phyloP scores from a whole-genome alignment of 371 early-diverging fungal genomes.

The Phascolomyces articulosus region DNA sequence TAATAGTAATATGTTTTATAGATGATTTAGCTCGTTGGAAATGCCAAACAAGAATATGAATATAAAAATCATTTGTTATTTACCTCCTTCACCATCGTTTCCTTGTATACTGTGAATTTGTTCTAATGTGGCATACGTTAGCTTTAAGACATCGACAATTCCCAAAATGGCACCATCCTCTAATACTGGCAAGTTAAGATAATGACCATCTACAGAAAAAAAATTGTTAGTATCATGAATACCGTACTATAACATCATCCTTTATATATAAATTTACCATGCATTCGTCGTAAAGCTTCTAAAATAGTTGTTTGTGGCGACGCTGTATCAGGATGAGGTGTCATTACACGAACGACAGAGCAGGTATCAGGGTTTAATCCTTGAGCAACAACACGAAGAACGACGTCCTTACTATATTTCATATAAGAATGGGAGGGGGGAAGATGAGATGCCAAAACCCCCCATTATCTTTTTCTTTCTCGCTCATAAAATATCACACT shows the following conservation, averaged over 20 bases:
- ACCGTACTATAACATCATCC: no score
- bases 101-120: constrained; percentile 52
- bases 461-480: no score
- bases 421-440: no score
- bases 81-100: constrained; percentile 37
- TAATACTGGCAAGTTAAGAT: constrained; percentile 94
- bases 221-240: neutral
- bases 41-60: no score
- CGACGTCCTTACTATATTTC: constrained; percentile 87
- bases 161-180: constrained; percentile 83
- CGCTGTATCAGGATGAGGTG: constrained; percentile 96
- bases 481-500: constrained; percentile 2
- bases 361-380: constrained; percentile 89
- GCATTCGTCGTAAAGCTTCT: constrained; percentile 95
- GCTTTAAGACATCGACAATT: constrained; percentile 90
- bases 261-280: constrained; percentile 61
- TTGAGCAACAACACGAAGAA: constrained; percentile 94
- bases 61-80: neutral
- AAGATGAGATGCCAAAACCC: no score
- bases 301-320: constrained; percentile 81
- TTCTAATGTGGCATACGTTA: constrained; percentile 89
- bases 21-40: no score
- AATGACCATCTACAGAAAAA: constrained; percentile 79
- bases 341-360: constrained; percentile 96
- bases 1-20: no score